A percentile compares a stretch with the other conserved stretches of the same genome.
Conservation (phyloP, 2,329 filamentous ascomycete species). For the Colletotrichum chrysophilum region DNA sequence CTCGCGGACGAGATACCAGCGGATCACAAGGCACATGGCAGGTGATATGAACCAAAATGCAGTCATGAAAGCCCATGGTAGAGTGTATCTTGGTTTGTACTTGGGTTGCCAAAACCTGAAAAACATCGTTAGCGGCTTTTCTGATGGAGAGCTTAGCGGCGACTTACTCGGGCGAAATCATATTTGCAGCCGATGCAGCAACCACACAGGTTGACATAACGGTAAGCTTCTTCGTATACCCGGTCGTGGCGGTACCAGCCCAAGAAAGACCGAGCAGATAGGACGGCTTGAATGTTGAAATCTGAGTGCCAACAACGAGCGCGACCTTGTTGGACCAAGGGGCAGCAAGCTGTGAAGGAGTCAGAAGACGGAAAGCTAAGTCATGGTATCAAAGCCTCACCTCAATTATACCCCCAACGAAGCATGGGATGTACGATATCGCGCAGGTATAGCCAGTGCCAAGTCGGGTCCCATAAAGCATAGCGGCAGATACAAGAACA, state of each 20-base stretch:
- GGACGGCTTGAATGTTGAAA: conserved; percentile 33
- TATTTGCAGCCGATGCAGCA: conserved; percentile 28
- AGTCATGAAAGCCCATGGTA: conserved; percentile 29
- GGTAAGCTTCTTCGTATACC: conserved; percentile 28
- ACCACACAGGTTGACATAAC: conserved; percentile 28
- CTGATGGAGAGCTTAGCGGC: neutral
- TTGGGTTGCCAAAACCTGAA: conserved; percentile 26
- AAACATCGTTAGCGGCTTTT: neutral
- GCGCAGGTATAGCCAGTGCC: conserved; percentile 29
- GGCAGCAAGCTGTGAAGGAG: conserved; percentile 13
- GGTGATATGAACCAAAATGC: conserved; percentile 30
- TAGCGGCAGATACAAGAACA: conserved; percentile 24
- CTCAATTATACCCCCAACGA: conserved; percentile 27
- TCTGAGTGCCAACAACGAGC: conserved; percentile 31
- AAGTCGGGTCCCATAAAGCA: conserved; percentile 25
- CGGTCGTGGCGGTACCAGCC: conserved; percentile 28
- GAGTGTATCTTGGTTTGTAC: conserved; percentile 25
- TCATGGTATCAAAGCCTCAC: neutral
- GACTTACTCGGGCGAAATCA: conserved; percentile 32
- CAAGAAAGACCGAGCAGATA: conserved; percentile 31
- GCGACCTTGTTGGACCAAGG: conserved; percentile 32
- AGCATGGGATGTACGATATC: conserved; percentile 29
- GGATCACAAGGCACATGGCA: conserved; percentile 27
- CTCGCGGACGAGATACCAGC: conserved; percentile 24
- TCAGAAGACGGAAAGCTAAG: neutral